Conservation (phyloP, 1,139 yeast species). For the Taiozyma sp. region DNA sequence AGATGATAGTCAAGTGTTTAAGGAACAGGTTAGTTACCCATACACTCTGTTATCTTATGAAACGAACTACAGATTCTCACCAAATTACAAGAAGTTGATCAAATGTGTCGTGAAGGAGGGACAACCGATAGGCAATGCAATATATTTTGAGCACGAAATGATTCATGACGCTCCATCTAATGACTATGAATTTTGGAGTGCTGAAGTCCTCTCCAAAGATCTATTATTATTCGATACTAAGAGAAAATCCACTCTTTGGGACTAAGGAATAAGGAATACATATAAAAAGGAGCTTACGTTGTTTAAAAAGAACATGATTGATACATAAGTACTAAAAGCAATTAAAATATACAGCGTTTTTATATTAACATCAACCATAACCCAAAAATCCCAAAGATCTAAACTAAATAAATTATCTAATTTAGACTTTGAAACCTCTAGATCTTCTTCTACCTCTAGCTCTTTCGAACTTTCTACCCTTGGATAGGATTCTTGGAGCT, state of each 20-base stretch:
- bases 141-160: not conserved
- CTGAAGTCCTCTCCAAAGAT: slow-evolving; percentile 9
- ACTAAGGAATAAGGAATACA: not conserved
- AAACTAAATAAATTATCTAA: slow-evolving; percentile 23
- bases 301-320: slow-evolving; percentile 7
- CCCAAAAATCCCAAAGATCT: slow-evolving; percentile 5
- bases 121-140: not conserved
- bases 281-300: slow-evolving; percentile 1
- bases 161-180: not conserved
- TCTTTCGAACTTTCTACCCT: slow-evolving; percentile 99
- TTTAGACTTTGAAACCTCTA: slow-evolving; percentile 99
- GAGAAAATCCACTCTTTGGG: slow-evolving; percentile 12
- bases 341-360: slow-evolving; percentile 11
- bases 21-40: slow-evolving; percentile 3
- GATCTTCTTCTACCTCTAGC: slow-evolving; percentile 99
- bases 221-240: slow-evolving; percentile 3
- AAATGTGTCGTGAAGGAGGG: slow-evolving; percentile 1
- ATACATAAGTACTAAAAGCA: slow-evolving; percentile 16
- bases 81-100: slow-evolving; percentile 7
- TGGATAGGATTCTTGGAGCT: slow-evolving; percentile 98
- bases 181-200: slow-evolving; percentile 18
- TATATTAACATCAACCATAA: slow-evolving; percentile 20
- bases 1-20: slow-evolving; percentile 13
- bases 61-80: slow-evolving; percentile 3
- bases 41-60: slow-evolving; percentile 10